Base-by-base conservation (phyloP, 306 rosid genomes). In the Acacia acuminata region DNA sequence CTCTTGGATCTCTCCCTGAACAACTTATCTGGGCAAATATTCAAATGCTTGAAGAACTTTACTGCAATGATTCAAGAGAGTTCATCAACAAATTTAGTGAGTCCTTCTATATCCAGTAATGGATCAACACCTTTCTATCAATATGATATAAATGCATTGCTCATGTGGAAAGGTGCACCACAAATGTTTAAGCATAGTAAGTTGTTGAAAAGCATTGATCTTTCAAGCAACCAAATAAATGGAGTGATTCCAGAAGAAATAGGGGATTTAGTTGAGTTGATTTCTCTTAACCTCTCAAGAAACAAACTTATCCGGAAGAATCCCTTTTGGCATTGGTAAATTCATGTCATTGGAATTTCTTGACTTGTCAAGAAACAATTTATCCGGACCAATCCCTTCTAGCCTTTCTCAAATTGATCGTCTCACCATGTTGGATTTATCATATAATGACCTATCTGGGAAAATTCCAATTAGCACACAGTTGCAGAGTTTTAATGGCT, bases 81-180 rank as follows among this genome's bases (percentile, higher is more conserved):
- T 56, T 19, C 34, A 5, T 74, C 66, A n/a, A 34, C 27, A 75
- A 12, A 34, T 19, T 3, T 14, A 7, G 3, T 7, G 2, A 12
- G 48, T n/a, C 78, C 45, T 53, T 55, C 36, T 13, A 43, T 43
- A 45, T 71, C 76, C 11, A 44, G 55, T 13, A 47, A 20, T 9
- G 75, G 53, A 70, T 70, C 55, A 20, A 70, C 75, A 70, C 53
- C 55, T 3, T 16, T 30, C 3, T 22, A 63, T 61, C 16, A 5
- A 16, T 77, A 34, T 83, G 27, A 36, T 12, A 25, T 83, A 15
- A 51, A 9, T 51, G 71, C 73, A 74, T 42, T 79, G 8, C 27
- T 84, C 27, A 75, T 48, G 44, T 84, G 87, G 87, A 84, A 84
- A 84, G 87, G 87, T 22, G 67, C 24, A 16, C 73, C 68, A 3